A percentile compares a stretch with the other conserved stretches of the same genome.
Evolutionary conservation across 1,284 basidiomycete species (phyloP).

Genomic region (Inonotus hispidus): DNA sequence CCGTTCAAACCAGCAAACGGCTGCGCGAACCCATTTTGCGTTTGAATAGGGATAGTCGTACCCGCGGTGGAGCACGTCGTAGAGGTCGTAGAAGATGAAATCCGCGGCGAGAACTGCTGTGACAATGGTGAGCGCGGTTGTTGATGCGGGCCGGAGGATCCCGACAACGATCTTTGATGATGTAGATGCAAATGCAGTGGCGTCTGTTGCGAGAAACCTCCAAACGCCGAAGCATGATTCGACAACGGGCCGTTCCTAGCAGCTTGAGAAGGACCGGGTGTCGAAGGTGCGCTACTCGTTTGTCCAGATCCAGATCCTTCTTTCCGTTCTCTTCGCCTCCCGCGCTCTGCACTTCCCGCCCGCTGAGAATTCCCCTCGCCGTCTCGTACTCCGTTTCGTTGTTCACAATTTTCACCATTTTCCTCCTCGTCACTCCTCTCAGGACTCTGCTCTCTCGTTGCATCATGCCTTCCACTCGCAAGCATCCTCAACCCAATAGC

Average conservation of each 20-base stretch:
- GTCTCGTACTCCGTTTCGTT: background rate
- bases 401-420: background rate
- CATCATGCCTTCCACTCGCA: slow-evolving; percentile 78
- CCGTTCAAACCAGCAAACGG: too few relatives aligned
- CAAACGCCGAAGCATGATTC: slow-evolving; percentile 21
- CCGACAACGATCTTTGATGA: background rate
- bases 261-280: slow-evolving; percentile 13
- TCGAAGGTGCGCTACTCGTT: slow-evolving; percentile 20
- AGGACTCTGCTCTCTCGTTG: slow-evolving; percentile 24
- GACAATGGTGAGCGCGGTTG: background rate
- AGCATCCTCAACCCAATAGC: slow-evolving; percentile 80
- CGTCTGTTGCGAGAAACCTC: slow-evolving; percentile 12
- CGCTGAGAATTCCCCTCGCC: background rate
- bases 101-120: background rate
- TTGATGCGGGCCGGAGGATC: background rate
- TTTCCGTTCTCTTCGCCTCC: slow-evolving; percentile 24
- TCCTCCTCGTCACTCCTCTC: slow-evolving; percentile 6
- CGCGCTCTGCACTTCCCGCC: background rate
- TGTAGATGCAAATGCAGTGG: background rate
- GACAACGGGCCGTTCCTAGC: slow-evolving; percentile 21
- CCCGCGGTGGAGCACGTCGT: background rate
- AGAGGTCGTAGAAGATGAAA: background rate
- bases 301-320: slow-evolving; percentile 16
- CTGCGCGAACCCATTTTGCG: background rate
- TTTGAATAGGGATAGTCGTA: background rate